Conservation (phyloP, 2,329 filamentous ascomycete genomes). For the Fusarium oligoseptatum region DNA sequence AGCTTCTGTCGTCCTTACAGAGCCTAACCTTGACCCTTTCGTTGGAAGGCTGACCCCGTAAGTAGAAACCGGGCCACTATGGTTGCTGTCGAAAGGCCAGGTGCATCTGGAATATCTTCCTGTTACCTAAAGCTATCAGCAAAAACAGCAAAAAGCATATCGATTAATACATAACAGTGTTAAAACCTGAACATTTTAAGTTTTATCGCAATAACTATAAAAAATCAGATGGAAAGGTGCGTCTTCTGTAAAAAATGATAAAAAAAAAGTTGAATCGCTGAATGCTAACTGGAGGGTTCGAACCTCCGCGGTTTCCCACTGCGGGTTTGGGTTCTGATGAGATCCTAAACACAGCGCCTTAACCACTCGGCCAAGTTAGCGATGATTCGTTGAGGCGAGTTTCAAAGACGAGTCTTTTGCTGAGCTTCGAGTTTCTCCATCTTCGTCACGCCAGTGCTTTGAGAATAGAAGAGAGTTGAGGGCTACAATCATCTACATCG, state of each 20-base stretch:
- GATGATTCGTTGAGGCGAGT: constrained; percentile 9
- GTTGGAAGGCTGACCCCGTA: not conserved
- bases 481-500: not conserved
- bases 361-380: constrained; percentile 45
- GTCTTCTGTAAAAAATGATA: too few relatives aligned
- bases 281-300: constrained; percentile 44
- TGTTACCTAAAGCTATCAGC: not conserved
- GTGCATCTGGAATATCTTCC: not conserved
- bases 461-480: not conserved
- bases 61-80: not conserved
- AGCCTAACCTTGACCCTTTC: not conserved
- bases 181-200: too few relatives aligned
- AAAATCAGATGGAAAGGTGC: too few relatives aligned
- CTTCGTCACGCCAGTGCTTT: not conserved
- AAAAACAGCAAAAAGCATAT: too few relatives aligned
- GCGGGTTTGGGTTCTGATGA: constrained; percentile 42
- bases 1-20: not conserved
- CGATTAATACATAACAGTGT: too few relatives aligned
- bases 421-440: not conserved
- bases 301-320: constrained; percentile 45
- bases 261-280: constrained; percentile 12
- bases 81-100: not conserved
- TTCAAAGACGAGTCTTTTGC: not conserved
- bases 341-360: constrained; percentile 45
- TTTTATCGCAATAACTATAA: too few relatives aligned